Conservation (phyloP, 805 yeast species). For the Lipomyces yamanashiensis region DNA sequence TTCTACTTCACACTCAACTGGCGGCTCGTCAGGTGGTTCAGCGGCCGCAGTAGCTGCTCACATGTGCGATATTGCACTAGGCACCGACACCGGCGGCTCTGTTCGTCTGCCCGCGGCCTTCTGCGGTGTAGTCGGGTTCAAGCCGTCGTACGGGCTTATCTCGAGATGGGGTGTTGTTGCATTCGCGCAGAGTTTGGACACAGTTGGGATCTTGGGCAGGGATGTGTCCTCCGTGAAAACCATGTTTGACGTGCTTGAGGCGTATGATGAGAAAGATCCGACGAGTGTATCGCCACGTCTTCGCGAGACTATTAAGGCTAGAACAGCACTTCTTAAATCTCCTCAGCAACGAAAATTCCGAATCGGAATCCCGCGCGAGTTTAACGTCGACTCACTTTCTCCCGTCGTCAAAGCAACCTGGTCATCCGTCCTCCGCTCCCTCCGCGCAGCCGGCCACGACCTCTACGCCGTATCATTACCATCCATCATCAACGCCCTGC, state of each 20-base stretch:
- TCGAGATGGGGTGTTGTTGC: slow-evolving; percentile 92
- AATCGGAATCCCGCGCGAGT: slow-evolving; percentile 78
- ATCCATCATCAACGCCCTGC: slow-evolving; percentile 64
- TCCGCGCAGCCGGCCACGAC: slow-evolving; percentile 57
- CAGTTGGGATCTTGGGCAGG: slow-evolving; percentile 81
- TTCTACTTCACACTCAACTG: slow-evolving; percentile 55
- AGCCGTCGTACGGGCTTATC: slow-evolving; percentile 90
- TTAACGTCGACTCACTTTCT: slow-evolving; percentile 60
- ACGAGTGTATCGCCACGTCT: slow-evolving; percentile 52
- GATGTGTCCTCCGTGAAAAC: slow-evolving; percentile 51
- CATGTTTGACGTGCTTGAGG: slow-evolving; percentile 58
- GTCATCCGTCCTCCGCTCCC: slow-evolving; percentile 50
- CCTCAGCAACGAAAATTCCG: slow-evolving; percentile 43
- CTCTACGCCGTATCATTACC: slow-evolving; percentile 74
- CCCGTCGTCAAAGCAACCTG: slow-evolving; percentile 54
- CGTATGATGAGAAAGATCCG: slow-evolving; percentile 76
- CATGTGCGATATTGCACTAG: slow-evolving; percentile 69
- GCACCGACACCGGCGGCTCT: slow-evolving; percentile 98
- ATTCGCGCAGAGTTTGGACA: slow-evolving; percentile 92
- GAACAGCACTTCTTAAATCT: slow-evolving; percentile 5
- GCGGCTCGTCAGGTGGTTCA: slow-evolving; percentile 96
- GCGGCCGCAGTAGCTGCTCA: slow-evolving; percentile 88
- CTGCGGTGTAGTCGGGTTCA: slow-evolving; percentile 82
- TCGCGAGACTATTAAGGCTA: slow-evolving; percentile 23
- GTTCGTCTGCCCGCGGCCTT: slow-evolving; percentile 90